These are phyloP conservation scores for Globisporangium carolinianum DNA, from an alignment of 352 stramenopile genomes.

Conservation along the genomic window DNA sequence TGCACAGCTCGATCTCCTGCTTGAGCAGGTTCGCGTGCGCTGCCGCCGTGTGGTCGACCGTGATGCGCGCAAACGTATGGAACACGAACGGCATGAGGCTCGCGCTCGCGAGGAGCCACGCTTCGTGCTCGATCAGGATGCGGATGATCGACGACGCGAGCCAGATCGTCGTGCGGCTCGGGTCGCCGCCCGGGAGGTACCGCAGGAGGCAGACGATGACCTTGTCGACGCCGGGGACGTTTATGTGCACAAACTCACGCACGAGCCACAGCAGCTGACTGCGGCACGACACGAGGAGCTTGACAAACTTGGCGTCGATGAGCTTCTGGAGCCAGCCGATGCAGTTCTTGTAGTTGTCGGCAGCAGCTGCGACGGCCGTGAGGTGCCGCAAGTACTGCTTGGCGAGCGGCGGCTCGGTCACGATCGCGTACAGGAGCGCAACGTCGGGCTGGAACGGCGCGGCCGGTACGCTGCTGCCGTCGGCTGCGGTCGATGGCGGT, in stretches of 20 bases:
- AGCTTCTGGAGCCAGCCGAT: conserved; percentile 75
- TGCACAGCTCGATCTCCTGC: conserved; percentile 76
- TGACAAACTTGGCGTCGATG: conserved; percentile 77
- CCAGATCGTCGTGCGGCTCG: conserved; percentile 68
- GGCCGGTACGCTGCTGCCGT: conserved; percentile 8
- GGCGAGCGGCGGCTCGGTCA: conserved; percentile 58
- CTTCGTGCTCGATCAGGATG: conserved; percentile 72
- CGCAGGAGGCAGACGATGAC: conserved; percentile 73
- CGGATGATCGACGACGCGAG: conserved; percentile 71
- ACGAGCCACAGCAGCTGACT: conserved; percentile 79
- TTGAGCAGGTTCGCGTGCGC: conserved; percentile 58
- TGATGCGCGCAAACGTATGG: conserved; percentile 69
- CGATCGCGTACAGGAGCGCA: conserved; percentile 67
- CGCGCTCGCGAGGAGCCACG: conserved; percentile 64
- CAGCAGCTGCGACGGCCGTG: conserved; percentile 31
- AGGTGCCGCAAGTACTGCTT: conserved; percentile 79
- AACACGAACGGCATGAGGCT: conserved; percentile 79
- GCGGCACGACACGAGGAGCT: conserved; percentile 64
- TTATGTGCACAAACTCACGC: conserved; percentile 70
- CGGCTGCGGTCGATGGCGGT: background rate
- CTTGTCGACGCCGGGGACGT: conserved; percentile 60
- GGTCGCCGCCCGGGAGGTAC: conserved; percentile 56
- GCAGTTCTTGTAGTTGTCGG: conserved; percentile 72
- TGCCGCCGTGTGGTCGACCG: conserved; percentile 49
- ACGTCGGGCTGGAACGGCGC: conserved; percentile 75